These are phyloP conservation scores for Persicaria maculosa DNA, from an alignment of 148 eudicot species.

Conservation along the genomic window DNA sequence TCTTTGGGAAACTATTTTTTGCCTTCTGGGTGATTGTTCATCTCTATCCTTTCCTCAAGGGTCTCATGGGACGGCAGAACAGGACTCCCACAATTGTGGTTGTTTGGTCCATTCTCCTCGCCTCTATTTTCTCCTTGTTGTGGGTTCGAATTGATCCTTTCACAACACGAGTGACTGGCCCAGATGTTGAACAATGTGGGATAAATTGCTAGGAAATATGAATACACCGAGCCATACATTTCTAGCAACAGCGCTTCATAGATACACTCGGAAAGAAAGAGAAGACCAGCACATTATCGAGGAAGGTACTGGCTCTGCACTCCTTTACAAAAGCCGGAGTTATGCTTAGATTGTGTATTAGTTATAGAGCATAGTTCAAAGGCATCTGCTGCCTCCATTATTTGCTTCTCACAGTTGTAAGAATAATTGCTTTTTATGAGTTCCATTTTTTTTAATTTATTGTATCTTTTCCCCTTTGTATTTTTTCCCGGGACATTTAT, in stretches of 20 bases:
- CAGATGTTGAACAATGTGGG: constrained; percentile 32
- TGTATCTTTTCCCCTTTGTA: neutral
- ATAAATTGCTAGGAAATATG: constrained; percentile 28
- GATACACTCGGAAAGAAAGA: too few relatives aligned
- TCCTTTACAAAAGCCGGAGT: neutral
- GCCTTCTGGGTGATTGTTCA: constrained; percentile 56
- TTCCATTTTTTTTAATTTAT: too few relatives aligned
- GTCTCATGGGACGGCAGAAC: constrained; percentile 50
- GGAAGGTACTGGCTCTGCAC: neutral
- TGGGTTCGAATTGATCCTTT: constrained; percentile 51
- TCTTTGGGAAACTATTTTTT: constrained; percentile 48
- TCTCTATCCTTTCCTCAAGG: constrained; percentile 56
- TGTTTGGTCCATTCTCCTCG: constrained; percentile 49
- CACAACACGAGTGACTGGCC: constrained; percentile 32
- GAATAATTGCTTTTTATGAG: neutral
- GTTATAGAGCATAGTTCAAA: neutral
- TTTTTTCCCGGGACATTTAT: neutral
- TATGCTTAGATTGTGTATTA: neutral
- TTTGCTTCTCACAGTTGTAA: neutral
- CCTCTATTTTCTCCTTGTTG: constrained; percentile 50
- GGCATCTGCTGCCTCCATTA: neutral
- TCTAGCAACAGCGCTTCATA: too few relatives aligned
- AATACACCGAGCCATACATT: too few relatives aligned
- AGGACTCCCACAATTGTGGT: constrained; percentile 40
- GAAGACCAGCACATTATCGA: too few relatives aligned